Conservation (phyloP, 805 yeast species). For the Schizosaccharomyces cryophilus region DNA sequence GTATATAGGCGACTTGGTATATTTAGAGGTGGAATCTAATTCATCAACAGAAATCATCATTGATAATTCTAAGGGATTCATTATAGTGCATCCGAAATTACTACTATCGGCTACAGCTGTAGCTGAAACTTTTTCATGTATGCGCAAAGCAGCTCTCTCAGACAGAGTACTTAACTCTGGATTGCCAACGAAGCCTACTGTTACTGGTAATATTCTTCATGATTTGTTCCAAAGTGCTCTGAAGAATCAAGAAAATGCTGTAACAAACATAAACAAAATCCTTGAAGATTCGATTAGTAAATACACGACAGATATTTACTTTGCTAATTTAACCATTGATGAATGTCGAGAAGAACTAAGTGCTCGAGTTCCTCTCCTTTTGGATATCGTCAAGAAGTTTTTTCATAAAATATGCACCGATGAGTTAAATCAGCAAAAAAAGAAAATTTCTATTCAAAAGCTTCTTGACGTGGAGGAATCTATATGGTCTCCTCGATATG, state of each 20-base stretch:
- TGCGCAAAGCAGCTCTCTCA: conserved; percentile 40
- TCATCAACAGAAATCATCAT: conserved; percentile 14
- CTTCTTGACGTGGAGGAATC: conserved; percentile 72
- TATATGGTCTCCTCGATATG: conserved; percentile 76
- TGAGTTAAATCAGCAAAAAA: background rate
- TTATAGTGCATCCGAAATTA: conserved; percentile 65
- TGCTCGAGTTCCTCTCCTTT: background rate
- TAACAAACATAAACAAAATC: conserved; percentile 16
- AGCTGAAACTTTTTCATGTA: conserved; percentile 51
- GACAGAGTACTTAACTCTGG: conserved; percentile 37
- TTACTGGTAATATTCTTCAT: conserved; percentile 70
- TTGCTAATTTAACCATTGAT: conserved; percentile 1
- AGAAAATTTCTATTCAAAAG: conserved; percentile 27
- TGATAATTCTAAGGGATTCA: conserved; percentile 28
- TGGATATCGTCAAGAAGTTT: background rate
- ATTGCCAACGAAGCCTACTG: conserved; percentile 34
- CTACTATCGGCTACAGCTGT: conserved; percentile 60
- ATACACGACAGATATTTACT: conserved; percentile 11
- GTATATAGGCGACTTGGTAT: background rate
- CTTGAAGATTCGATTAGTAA: conserved; percentile 10
- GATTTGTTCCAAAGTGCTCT: conserved; percentile 42
- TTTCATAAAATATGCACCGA: conserved; percentile 6
- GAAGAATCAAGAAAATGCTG: conserved; percentile 16
- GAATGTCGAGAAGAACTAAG: conserved; percentile 1
- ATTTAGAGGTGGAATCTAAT: background rate